These are phyloP conservation scores for Oryza officinalis DNA, from an alignment of 176 grass and related monocot species.

Conservation along the genomic window DNA sequence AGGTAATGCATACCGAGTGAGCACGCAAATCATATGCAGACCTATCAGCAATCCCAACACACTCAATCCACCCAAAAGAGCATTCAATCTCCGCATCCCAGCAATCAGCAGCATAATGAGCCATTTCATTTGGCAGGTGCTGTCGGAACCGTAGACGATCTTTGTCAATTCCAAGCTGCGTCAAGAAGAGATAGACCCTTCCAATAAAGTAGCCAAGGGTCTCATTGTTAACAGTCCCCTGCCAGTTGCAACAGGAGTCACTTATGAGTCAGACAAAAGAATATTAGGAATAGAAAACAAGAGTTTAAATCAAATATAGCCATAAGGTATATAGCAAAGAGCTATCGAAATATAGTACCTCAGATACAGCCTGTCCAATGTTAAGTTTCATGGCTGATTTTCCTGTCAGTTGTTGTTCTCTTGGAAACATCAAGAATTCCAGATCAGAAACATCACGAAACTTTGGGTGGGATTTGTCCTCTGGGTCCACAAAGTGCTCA, in stretches of 20 bases:
- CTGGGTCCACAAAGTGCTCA: slow-evolving; percentile 96
- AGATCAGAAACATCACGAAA: slow-evolving; percentile 77
- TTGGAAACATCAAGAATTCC: slow-evolving; percentile 90
- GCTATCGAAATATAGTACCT: slow-evolving; percentile 51
- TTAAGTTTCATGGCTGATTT: slow-evolving; percentile 52
- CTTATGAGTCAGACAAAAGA: slow-evolving; percentile 1
- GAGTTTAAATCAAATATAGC: not conserved
- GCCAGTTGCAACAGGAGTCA: slow-evolving; percentile 18
- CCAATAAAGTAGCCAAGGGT: slow-evolving; percentile 95
- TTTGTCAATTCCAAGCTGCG: slow-evolving; percentile 82
- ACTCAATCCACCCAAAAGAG: slow-evolving; percentile 97
- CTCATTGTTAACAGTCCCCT: slow-evolving; percentile 93
- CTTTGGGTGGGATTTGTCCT: slow-evolving; percentile 95
- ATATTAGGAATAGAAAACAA: slow-evolving; percentile 14
- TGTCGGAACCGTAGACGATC: slow-evolving; percentile 84
- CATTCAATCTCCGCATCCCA: slow-evolving; percentile 99
- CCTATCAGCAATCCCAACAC: slow-evolving; percentile 99
- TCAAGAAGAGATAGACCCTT: slow-evolving; percentile 90
- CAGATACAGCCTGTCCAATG: slow-evolving; percentile 56
- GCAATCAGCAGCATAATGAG: slow-evolving; percentile 96
- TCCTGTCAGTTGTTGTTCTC: slow-evolving; percentile 67
- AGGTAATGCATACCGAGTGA: slow-evolving; percentile 63
- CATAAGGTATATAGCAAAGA: slow-evolving; percentile 11
- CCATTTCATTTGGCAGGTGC: slow-evolving; percentile 96
- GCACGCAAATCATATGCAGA: slow-evolving; percentile 86